A percentile compares a stretch with the other conserved stretches of the same genome.
These are phyloP conservation scores for Musa beccarii DNA, from an alignment of 176 grass and related monocot species.

Conservation along the genomic window DNA sequence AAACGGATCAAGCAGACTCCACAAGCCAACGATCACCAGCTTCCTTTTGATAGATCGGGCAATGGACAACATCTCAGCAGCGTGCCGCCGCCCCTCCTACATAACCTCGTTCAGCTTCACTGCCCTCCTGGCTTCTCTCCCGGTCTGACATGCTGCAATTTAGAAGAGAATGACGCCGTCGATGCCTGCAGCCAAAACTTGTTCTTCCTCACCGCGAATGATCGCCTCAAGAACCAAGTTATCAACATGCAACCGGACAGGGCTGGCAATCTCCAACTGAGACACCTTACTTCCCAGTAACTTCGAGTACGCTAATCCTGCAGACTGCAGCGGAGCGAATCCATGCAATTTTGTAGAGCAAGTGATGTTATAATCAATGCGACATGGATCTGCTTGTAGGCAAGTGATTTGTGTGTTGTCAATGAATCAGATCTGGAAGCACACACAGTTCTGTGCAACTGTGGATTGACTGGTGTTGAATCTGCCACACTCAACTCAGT, in stretches of 20 bases:
- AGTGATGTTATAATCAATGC: no score
- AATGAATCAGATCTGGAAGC: no score
- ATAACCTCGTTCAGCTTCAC: constrained; percentile 1
- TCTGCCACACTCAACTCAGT: no score
- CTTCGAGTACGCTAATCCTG: no score
- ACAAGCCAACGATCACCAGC: background rate
- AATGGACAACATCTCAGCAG: background rate
- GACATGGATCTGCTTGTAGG: no score
- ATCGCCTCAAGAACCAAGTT: background rate
- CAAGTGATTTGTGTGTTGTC: no score
- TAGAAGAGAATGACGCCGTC: background rate
- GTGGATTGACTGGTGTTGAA: no score
- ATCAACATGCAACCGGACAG: background rate
- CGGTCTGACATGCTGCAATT: background rate
- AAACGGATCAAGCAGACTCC: constrained; percentile 22
- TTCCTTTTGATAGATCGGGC: background rate
- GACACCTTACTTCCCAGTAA: background rate
- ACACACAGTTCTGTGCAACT: no score
- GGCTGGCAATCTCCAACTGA: background rate
- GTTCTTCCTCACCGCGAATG: background rate
- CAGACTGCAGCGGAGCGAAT: no score
- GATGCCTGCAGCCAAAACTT: background rate
- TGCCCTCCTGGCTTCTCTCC: background rate
- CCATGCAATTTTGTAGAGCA: no score
- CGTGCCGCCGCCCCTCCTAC: background rate